Evolutionary conservation across 2,329 filamentous ascomycete genomes (phyloP).

Genomic region (Hymenoscyphus occultus): DNA sequence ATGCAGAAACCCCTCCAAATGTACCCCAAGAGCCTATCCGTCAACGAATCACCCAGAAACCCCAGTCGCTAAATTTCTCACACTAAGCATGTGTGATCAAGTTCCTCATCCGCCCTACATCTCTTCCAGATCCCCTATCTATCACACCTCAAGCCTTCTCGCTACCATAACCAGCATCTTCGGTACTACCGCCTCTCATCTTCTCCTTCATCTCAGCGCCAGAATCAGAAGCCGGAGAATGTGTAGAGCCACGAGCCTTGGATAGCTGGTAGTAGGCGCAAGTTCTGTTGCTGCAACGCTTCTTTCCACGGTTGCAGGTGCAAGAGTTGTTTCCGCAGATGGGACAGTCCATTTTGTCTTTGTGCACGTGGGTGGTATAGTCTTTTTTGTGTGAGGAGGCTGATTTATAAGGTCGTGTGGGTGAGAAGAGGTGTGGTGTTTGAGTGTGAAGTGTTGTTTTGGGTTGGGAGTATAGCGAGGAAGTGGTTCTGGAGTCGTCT

Average conservation of each 20-base stretch:
- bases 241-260: background rate
- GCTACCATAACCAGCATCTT: background rate
- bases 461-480: no score
- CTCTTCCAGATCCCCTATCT: background rate
- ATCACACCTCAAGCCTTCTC: background rate
- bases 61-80: background rate
- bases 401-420: no score
- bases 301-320: conserved; percentile 1
- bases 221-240: accelerated
- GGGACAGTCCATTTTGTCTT: background rate
- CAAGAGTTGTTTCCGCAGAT: background rate
- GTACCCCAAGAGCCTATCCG: no score
- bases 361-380: background rate
- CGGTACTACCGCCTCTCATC: background rate
- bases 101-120: background rate
- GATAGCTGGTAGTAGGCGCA: background rate
- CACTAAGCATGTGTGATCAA: background rate
- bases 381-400: no score
- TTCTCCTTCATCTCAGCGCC: background rate
- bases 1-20: no score
- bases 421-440: no score
- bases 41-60: background rate
- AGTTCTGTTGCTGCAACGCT: background rate
- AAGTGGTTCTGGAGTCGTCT: no score
- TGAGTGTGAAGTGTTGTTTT: no score